phyloP scores from a whole-genome alignment of 305 asterid genomes.

The Fraxinus greggii region DNA sequence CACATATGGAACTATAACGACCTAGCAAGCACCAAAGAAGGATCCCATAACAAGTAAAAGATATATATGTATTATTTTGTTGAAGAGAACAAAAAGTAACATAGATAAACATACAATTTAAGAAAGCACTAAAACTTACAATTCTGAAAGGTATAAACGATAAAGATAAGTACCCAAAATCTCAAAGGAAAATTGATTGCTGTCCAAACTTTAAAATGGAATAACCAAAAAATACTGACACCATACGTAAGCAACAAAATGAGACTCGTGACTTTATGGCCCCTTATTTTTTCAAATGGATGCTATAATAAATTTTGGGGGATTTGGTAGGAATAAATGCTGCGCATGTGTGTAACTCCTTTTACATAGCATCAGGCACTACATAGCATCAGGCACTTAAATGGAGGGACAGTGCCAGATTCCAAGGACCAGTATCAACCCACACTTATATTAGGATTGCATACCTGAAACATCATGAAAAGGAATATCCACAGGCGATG shows the following conservation, averaged over 20 bases:
- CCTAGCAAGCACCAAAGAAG: background rate
- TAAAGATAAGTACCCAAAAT: background rate
- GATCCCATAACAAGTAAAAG: background rate
- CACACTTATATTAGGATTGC: background rate
- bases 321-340: background rate
- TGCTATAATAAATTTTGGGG: background rate
- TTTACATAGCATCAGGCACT: background rate
- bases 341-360: background rate
- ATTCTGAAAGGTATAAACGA: background rate
- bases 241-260: background rate
- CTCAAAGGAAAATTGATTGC: background rate
- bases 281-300: slow-evolving; percentile 11
- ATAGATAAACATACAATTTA: background rate
- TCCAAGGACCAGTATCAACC: background rate
- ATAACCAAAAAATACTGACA: background rate
- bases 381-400: background rate
- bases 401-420: background rate
- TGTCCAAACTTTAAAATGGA: background rate
- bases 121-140: background rate
- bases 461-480: slow-evolving; percentile 94
- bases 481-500: slow-evolving; percentile 99
- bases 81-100: background rate
- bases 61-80: background rate
- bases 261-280: background rate
- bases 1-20: background rate